Evolutionary conservation across 768 basidiomycete genomes (phyloP).

Genomic region (Panaeolus cyanescens): DNA sequence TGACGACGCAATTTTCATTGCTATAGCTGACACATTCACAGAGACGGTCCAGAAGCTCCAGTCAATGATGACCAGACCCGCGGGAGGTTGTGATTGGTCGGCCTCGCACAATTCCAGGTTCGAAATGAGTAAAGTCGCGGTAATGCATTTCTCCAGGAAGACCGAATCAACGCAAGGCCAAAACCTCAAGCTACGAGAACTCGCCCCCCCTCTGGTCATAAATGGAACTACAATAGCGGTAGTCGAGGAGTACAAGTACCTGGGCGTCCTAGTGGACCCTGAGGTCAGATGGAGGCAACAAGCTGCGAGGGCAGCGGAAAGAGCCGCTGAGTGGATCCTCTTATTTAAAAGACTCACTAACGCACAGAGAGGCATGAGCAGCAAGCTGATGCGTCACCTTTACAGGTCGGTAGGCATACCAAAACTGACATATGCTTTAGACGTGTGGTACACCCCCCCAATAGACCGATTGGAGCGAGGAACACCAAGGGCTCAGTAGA

Average conservation of each 20-base stretch:
- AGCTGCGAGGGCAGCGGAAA: conserved; percentile 5
- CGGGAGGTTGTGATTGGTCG: conserved; percentile 25
- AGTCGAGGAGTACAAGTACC: conserved; percentile 11
- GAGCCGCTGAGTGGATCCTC: conserved; percentile 4
- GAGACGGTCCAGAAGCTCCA: conserved; percentile 18
- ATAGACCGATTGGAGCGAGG: too few species aligned
- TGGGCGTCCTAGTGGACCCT: conserved; percentile 15
- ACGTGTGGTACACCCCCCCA: conserved; percentile 25
- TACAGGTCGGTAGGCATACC: conserved; percentile 21
- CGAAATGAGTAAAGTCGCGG: too few species aligned
- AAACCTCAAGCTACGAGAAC: not conserved
- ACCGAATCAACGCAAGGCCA: not conserved
- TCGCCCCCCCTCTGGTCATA: not conserved
- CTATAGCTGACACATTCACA: conserved; percentile 17
- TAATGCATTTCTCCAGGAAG: conserved; percentile 20
- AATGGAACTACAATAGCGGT: not conserved
- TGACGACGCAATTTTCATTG: conserved; percentile 26
- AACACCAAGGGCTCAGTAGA: conserved; percentile 10
- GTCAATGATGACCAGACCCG: conserved; percentile 25
- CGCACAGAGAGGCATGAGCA: conserved; percentile 8
- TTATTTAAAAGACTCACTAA: not conserved
- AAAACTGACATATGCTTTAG: conserved; percentile 18
- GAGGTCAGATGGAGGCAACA: conserved; percentile 15
- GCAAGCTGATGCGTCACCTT: conserved; percentile 12
- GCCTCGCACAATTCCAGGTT: conserved; percentile 25